Conservation (phyloP, 257 asterid species). For the Salvia miltiorrhiza region DNA sequence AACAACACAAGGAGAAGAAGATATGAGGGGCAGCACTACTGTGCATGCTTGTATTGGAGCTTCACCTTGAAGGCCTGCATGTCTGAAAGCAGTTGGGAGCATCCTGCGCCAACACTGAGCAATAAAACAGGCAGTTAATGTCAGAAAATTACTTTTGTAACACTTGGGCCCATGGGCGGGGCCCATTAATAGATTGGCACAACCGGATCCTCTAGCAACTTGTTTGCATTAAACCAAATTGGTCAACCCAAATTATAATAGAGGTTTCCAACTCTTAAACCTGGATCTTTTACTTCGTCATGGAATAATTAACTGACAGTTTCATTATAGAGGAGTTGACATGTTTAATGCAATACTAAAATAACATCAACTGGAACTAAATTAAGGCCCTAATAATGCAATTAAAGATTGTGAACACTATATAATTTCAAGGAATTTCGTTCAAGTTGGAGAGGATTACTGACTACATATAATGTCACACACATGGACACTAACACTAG, state of each 20-base stretch:
- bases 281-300: not conserved
- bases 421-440: not conserved
- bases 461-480: not conserved
- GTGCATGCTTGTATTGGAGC: slow-evolving; percentile 23
- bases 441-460: not conserved
- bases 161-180: not conserved
- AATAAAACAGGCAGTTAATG: slow-evolving; percentile 25
- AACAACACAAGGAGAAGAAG: slow-evolving; percentile 7
- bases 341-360: not conserved
- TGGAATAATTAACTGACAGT: not conserved
- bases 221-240: not conserved
- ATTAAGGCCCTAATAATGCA: slow-evolving; percentile 8
- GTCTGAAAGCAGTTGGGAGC: slow-evolving; percentile 98
- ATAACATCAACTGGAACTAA: not conserved
- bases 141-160: slow-evolving; percentile 25
- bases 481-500: not conserved
- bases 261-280: not conserved
- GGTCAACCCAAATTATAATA: not conserved
- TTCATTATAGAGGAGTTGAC: not conserved
- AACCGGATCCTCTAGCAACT: not conserved
- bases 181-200: not conserved
- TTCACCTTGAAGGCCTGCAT: slow-evolving; percentile 99
- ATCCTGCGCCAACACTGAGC: slow-evolving; percentile 95
- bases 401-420: not conserved
- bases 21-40: not conserved